These are phyloP conservation scores for Ascochyta koolunga DNA, from an alignment of 2,329 filamentous ascomycete species.

Conservation along the genomic window DNA sequence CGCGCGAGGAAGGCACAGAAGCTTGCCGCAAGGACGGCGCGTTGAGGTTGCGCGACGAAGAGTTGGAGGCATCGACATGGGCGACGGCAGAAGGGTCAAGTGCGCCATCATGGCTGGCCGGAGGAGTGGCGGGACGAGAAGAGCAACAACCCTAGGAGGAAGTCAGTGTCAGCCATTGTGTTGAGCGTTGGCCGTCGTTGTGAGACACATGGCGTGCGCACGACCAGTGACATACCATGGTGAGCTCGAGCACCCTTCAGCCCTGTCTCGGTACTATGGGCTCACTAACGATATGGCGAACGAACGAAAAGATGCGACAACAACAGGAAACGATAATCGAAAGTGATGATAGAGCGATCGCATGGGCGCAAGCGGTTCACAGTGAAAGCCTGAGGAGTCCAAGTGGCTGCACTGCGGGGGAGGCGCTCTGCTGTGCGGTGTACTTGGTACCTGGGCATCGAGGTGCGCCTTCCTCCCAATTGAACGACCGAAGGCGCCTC, in stretches of 20 bases:
- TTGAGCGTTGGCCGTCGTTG: background rate
- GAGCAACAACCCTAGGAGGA: slow-evolving; percentile 21
- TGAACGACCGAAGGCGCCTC: slow-evolving; percentile 8
- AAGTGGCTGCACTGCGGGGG: slow-evolving; percentile 10
- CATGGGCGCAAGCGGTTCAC: slow-evolving; percentile 12
- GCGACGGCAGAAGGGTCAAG: slow-evolving; percentile 9
- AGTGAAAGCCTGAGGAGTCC: background rate
- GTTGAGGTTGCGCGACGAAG: slow-evolving; percentile 30
- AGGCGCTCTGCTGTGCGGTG: slow-evolving; percentile 6
- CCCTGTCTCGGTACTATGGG: slow-evolving; percentile 5
- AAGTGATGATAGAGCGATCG: slow-evolving; percentile 7
- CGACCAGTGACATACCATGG: slow-evolving; percentile 11
- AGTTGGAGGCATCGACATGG: slow-evolving; percentile 2
- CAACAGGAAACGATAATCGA: background rate
- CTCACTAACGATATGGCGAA: slow-evolving; percentile 6
- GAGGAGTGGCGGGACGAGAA: slow-evolving; percentile 10
- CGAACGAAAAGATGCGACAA: slow-evolving; percentile 2
- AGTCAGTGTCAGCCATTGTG: slow-evolving; percentile 5
- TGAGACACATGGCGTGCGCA: slow-evolving; percentile 10
- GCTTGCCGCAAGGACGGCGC: slow-evolving; percentile 18
- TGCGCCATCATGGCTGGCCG: slow-evolving; percentile 2
- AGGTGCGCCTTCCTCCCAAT: slow-evolving; percentile 9
- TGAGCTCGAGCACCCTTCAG: slow-evolving; percentile 10
- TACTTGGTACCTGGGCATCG: background rate
- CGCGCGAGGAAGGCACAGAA: slow-evolving; percentile 10